phyloP scores from a whole-genome alignment of 2,329 filamentous ascomycete species.

The Aspergillus glaucus region DNA sequence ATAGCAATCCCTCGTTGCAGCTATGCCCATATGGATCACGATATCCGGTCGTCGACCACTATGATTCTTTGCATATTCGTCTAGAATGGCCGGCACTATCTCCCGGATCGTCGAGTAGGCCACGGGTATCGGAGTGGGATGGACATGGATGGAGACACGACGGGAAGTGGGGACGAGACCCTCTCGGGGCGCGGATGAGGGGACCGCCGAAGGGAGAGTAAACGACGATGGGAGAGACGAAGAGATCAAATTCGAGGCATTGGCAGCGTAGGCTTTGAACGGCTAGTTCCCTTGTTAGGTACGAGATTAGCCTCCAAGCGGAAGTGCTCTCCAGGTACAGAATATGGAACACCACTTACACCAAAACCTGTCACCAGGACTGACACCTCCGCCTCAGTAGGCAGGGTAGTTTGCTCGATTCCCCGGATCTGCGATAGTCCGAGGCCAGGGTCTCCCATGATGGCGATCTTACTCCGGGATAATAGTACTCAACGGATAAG shows the following conservation, averaged over 20 bases:
- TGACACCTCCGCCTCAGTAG: constrained; percentile 20
- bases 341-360: constrained; percentile 17
- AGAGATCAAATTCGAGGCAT: constrained; percentile 77
- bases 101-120: constrained; percentile 61
- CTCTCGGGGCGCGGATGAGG: constrained; percentile 7
- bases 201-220: constrained; percentile 32
- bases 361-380: constrained; percentile 34
- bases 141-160: constrained; percentile 40
- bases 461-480: background rate
- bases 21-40: constrained; percentile 75
- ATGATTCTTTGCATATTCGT: constrained; percentile 34
- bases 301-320: background rate
- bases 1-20: constrained; percentile 58
- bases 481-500: background rate
- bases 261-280: constrained; percentile 66
- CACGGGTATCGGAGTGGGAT: constrained; percentile 63
- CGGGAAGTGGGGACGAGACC: constrained; percentile 14
- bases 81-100: constrained; percentile 59
- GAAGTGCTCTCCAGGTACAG: background rate
- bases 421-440: background rate
- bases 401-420: constrained; percentile 4
- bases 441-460: constrained; percentile 30
- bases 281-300: constrained; percentile 47
- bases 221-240: constrained; percentile 60
- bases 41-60: constrained; percentile 52